Evolutionary conservation across 306 rosid genomes (phyloP).

Genomic region (Fagus crenata): DNA sequence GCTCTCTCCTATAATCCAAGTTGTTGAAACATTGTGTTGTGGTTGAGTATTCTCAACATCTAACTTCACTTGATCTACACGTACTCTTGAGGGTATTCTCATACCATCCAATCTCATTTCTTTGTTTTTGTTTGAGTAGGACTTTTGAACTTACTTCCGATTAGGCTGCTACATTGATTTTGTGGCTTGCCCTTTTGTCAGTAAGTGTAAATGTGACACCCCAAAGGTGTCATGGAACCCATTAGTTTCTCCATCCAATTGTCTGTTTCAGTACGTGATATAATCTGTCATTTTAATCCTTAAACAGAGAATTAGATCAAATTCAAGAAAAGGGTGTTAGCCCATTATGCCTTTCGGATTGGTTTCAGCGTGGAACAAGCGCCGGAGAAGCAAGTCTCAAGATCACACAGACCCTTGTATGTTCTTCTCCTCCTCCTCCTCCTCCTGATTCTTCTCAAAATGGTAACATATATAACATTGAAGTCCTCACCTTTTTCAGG

Average conservation of each 20-base stretch:
- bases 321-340: conserved; percentile 20
- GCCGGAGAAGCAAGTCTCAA: conserved; percentile 78
- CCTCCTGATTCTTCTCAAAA: conserved; percentile 2
- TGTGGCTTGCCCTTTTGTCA: conserved; percentile 9
- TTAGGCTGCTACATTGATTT: conserved; percentile 15
- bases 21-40: conserved; percentile 49
- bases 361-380: conserved; percentile 95
- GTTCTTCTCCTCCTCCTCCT: conserved; percentile 14
- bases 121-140: conserved; percentile 13
- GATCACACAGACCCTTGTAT: conserved; percentile 82
- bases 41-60: conserved; percentile 50
- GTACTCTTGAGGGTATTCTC: conserved; percentile 44
- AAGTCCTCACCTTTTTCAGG: conserved; percentile 43
- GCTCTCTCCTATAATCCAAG: conserved; percentile 33
- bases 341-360: conserved; percentile 77
- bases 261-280: conserved; percentile 25
- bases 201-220: neutral
- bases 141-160: conserved; percentile 23
- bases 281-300: conserved; percentile 35
- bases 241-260: conserved; percentile 31
- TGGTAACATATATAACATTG: conserved; percentile 4
- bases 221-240: conserved; percentile 26
- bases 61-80: conserved; percentile 56
- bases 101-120: conserved; percentile 34
- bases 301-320: conserved; percentile 9